Base-by-base conservation (phyloP, 140 eudicot genomes). In the Bidens hawaiensis region DNA sequence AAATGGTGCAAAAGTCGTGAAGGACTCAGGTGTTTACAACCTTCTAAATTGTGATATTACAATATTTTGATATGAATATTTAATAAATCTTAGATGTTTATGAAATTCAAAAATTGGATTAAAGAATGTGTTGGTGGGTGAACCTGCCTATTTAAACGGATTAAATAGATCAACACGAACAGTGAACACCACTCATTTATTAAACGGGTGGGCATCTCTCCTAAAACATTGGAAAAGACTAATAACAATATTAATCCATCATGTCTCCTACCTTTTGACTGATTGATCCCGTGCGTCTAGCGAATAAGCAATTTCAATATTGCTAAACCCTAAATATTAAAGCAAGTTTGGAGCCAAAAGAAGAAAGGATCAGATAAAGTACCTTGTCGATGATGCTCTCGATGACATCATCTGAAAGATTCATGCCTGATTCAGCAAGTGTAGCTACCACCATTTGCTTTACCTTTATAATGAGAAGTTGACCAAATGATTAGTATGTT, bases 391-490 rank as follows among this genome's bases (percentile, higher is more conserved):
- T 85, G 73, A 89, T 85, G 70, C 85, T 83, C 74, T 89, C 97
- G 22, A 89, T 74, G 36, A 85, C 97, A 74, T 81, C 87, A 46
- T 89, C 95, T 0, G 88, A 72, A 24, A 89, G 89, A 70, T 89
- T 89, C 97, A 89, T 89, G 49, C 91, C 95, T 21, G 97, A 85
- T 68, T 89, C 97, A 46, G 97, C 97, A 68, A 89, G 84, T 46
- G 95, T 89, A 16, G 97, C 97, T 61, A 82, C 97, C 6, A 85
- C 88, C 95, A 89, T 89, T 76, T 85, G 95, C 69, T 89, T 85
- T 31, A 89, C 91, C 96, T 84, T 36, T 50, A 71, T 4, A 28
- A 15, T 8, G 16, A 50, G 26, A 50, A 50, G 69, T 50, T 56
- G 40, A 47, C 50, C 13, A 19, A 68, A 41, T 22, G 4, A 68